Conservation (phyloP, 306 rosid species). For the Rosa multiflora region DNA sequence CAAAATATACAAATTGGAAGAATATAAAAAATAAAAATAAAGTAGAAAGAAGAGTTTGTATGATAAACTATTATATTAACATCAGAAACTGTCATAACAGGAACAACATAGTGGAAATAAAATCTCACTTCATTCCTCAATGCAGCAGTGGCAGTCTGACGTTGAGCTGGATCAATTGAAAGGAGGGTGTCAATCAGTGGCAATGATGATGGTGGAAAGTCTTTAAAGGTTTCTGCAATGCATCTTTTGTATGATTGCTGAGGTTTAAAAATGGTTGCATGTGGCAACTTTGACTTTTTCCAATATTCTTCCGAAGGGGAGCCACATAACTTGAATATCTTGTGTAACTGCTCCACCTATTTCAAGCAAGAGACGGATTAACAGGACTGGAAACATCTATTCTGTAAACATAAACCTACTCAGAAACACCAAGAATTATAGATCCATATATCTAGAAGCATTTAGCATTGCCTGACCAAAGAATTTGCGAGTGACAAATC, state of each 20-base stretch:
- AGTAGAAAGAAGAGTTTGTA: background rate
- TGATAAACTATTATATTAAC: slow-evolving; percentile 2
- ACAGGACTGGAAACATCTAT: slow-evolving; percentile 22
- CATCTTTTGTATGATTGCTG: slow-evolving; percentile 82
- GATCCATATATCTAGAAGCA: slow-evolving; percentile 27
- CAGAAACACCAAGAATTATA: slow-evolving; percentile 15
- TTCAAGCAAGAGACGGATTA: slow-evolving; percentile 24
- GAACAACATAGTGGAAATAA: slow-evolving; percentile 20
- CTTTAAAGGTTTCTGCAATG: slow-evolving; percentile 67
- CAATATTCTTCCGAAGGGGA: slow-evolving; percentile 92
- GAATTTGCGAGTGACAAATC: slow-evolving; percentile 17
- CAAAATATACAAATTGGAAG: background rate
- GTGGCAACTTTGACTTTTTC: slow-evolving; percentile 83
- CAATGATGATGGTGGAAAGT: slow-evolving; percentile 73
- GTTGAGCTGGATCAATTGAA: slow-evolving; percentile 77
- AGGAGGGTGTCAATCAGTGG: slow-evolving; percentile 82
- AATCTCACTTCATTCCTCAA: slow-evolving; percentile 78
- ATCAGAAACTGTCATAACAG: slow-evolving; percentile 12
- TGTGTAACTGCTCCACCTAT: slow-evolving; percentile 90
- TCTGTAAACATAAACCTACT: slow-evolving; percentile 21
- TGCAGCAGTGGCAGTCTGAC: slow-evolving; percentile 79
- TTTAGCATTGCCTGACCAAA: slow-evolving; percentile 18
- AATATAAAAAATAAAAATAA: background rate
- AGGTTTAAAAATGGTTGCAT: slow-evolving; percentile 88
- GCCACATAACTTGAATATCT: slow-evolving; percentile 93